Base-by-base conservation (phyloP, 306 rosid genomes). In the Casuarina equisetifolia region DNA sequence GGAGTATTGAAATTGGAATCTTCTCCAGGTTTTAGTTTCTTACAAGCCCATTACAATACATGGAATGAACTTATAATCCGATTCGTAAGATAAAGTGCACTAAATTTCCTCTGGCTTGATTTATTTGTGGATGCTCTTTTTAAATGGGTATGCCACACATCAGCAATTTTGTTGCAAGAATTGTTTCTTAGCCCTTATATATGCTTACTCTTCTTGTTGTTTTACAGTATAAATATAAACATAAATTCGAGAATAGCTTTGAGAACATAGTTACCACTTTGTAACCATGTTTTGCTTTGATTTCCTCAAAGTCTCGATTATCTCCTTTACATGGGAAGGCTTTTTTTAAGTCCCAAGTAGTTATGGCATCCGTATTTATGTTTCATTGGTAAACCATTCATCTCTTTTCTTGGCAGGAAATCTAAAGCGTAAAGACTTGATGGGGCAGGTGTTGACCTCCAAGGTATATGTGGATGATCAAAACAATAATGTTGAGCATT, bases 351-450 rank as follows among this genome's bases (percentile, higher is more conserved):
- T 64, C 46, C 46, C 52, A 17, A 45, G 32, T 42, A 52, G 42
- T 6, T 15, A 16, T 3, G n/a, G 15, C 35, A 35, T 44, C 15
- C n/a, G 0, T 36, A 12, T 43, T 15, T 69, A 9, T 69, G 35
- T 9, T 69, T 42, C 9, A 69, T 17, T 9, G 17, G 16, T 69
- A 69, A 42, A 25, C 54, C 44, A 8, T 77, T 46, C 76, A 15
- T 36, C 16, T 52, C 50, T 71, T 5, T 9, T 54, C 72, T 63
- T 70, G 63, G 58, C 76, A 84, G 87, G 87, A 44, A 84, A 72
- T 40, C 75, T 84, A 58, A 84, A 84, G 73, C 87, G 80, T 67
- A 84, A 84, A 84, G 81, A 84, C 75, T 76, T 84, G 78, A 73
- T 46, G 19, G 87, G 87, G 49, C 73, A 84, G 66, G 81, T 76